Percentiles rank a stretch among this genome's conserved stretches.
These are phyloP conservation scores for Dothideomycetes sp. DNA, from an alignment of 2,329 filamentous ascomycete species.

Conservation along the genomic window DNA sequence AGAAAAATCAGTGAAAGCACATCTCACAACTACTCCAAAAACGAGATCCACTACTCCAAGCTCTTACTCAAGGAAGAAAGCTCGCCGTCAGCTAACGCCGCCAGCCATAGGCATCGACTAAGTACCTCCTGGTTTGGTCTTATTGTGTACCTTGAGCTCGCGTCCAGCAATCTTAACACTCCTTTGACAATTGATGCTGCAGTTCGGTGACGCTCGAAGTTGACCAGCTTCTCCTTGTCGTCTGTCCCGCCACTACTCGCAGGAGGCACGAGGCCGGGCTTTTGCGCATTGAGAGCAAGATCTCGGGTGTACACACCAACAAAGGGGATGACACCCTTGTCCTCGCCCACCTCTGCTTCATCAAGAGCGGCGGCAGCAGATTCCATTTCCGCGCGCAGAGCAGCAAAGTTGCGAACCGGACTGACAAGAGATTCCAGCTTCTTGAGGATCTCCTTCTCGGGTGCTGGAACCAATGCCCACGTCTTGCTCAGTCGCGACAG, in stretches of 20 bases:
- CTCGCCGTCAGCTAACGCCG: conserved; percentile 64
- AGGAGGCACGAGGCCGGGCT: conserved; percentile 54
- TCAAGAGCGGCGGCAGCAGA: conserved; percentile 22
- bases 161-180: conserved; percentile 65
- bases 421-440: conserved; percentile 65
- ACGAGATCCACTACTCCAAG: conserved; percentile 18
- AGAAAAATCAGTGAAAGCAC: no score
- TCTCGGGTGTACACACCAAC: conserved; percentile 75
- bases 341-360: conserved; percentile 17
- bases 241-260: conserved; percentile 15
- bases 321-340: conserved; percentile 71
- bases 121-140: conserved; percentile 65
- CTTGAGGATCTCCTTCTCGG: conserved; percentile 54
- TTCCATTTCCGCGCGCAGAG: conserved; percentile 71
- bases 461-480: conserved; percentile 57
- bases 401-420: conserved; percentile 67
- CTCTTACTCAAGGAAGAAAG: conserved; percentile 34
- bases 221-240: conserved; percentile 54
- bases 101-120: conserved; percentile 77
- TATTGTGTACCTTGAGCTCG: conserved; percentile 64
- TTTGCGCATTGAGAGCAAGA: conserved; percentile 69
- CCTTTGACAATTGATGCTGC: conserved; percentile 71
- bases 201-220: conserved; percentile 72
- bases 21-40: no score
- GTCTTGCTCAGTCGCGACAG: conserved; percentile 54